These are phyloP conservation scores for Clitopilus passeckerianus DNA, from an alignment of 768 basidiomycete species.

Conservation along the genomic window DNA sequence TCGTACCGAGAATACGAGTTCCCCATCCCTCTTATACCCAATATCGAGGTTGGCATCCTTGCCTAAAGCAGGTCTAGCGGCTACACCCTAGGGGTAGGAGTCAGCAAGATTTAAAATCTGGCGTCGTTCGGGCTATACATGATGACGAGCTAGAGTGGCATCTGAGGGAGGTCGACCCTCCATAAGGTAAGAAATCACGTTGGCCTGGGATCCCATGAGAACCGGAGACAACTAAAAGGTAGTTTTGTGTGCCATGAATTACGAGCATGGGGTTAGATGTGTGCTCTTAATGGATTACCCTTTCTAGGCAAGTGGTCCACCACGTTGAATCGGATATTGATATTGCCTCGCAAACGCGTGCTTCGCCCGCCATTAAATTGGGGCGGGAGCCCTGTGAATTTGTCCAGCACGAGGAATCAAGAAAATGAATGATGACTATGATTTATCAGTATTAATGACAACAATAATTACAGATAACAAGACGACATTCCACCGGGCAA, in stretches of 20 bases:
- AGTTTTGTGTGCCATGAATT: background rate
- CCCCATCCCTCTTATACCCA: background rate
- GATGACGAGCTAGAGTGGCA: background rate
- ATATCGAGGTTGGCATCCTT: background rate
- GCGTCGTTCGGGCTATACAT: background rate
- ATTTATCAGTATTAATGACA: too few species aligned
- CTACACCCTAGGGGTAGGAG: background rate
- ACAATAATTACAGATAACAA: too few species aligned
- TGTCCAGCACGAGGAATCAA: too few species aligned
- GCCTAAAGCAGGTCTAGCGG: background rate
- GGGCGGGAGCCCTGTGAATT: too few species aligned
- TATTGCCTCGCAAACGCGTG: conserved; percentile 2
- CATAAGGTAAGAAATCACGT: background rate
- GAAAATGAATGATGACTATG: too few species aligned
- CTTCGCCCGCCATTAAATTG: background rate
- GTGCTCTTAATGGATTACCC: background rate
- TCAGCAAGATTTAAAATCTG: background rate
- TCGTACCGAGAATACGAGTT: conserved; percentile 3
- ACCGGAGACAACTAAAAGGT: background rate
- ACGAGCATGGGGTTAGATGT: background rate
- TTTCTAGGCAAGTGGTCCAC: background rate
- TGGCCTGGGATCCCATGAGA: background rate
- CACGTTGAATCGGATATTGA: background rate
- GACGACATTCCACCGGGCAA: too few species aligned
- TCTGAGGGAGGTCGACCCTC: background rate